A percentile compares a stretch with the other conserved stretches of the same genome.
These are phyloP conservation scores for Cladophialophora chaetospira DNA, from an alignment of 2,329 filamentous ascomycete genomes.

Conservation along the genomic window DNA sequence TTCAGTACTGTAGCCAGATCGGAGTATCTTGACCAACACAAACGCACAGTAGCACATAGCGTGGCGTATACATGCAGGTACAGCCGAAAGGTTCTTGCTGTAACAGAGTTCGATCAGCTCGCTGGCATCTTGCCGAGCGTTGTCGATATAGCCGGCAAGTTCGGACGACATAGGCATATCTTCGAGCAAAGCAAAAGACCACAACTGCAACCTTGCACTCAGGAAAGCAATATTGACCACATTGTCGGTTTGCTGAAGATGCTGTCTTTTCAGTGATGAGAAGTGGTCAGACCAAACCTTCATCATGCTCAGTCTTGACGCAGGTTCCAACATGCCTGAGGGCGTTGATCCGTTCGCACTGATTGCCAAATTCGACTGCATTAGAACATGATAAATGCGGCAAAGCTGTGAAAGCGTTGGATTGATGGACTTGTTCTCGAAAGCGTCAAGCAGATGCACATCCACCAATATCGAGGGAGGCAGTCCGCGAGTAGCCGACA, in stretches of 20 bases:
- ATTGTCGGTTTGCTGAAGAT: slow-evolving; percentile 2
- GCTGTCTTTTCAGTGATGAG: neutral
- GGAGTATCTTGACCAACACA: slow-evolving; percentile 6
- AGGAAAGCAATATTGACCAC: slow-evolving; percentile 12
- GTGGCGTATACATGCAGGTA: slow-evolving; percentile 1
- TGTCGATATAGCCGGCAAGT: neutral
- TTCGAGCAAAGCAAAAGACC: slow-evolving; percentile 9
- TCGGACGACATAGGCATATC: slow-evolving; percentile 4
- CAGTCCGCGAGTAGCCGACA: slow-evolving; percentile 1
- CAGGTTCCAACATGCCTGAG: slow-evolving; percentile 11
- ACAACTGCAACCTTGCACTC: slow-evolving; percentile 10
- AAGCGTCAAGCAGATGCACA: slow-evolving; percentile 6
- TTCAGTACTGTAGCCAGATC: slow-evolving; percentile 1
- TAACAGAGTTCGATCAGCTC: slow-evolving; percentile 11
- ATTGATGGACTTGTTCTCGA: neutral
- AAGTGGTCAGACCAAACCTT: slow-evolving; percentile 4
- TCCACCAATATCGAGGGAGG: slow-evolving; percentile 6
- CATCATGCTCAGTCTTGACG: neutral
- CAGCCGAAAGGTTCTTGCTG: slow-evolving; percentile 7
- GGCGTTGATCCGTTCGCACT: slow-evolving; percentile 5
- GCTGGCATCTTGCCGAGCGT: slow-evolving; percentile 7
- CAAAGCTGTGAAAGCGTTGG: slow-evolving; percentile 3
- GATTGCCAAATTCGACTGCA: slow-evolving; percentile 9
- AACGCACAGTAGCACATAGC: slow-evolving; percentile 8
- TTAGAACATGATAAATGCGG: slow-evolving; percentile 2